Evolutionary conservation across 1,284 basidiomycete species (phyloP), one percentile per base, ranked within the genome.

Genomic region (Athelia sp.): DNA sequence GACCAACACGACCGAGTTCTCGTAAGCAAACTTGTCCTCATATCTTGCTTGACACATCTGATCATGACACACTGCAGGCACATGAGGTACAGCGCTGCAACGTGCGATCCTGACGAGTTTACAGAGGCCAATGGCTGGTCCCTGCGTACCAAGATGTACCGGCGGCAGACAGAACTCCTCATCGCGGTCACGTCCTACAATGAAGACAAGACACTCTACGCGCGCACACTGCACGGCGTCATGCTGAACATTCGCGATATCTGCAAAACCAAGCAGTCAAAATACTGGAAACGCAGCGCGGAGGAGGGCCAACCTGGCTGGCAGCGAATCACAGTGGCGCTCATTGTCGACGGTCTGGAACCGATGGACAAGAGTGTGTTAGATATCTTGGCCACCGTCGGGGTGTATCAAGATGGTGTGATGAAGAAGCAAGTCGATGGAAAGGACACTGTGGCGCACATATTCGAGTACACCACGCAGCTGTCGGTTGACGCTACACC

Each of bases 161-260:
- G 87, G 48, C 88, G 95, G 46, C 82, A 92, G 58, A 98, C 96
- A 0, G 96, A 99, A 60, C 69, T 99, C 4, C 78, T 98, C 38
- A 97, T 99, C 56, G 91, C 90, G 3, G 86, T 94, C 56, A 94
- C 92, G 1, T 89, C 86, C 2, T 92, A 92, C 68, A 91, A 92
- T 54, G 89, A 91, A 70, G 94, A 98, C 77, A 96, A 98, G 73
- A 88, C 87, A 3, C 79, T 98, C 11, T 95, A 96, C 60, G 86
- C 93, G 18, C 86, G 93, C 54, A 98, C 93, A 1, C 73, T 98
- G 43, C 93, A 98, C 62, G 91, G 92, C 55, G 89, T 98, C 62
- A 98, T 98, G 94, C 70, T 95, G 58, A 99, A 99, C 69, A 96
- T 99, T 56, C 90, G 95, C 58, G 95, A 98, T 62, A 98, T 98